Base-by-base conservation (phyloP, 495 filamentous ascomycete genomes). In the Filosporella fistucella region DNA sequence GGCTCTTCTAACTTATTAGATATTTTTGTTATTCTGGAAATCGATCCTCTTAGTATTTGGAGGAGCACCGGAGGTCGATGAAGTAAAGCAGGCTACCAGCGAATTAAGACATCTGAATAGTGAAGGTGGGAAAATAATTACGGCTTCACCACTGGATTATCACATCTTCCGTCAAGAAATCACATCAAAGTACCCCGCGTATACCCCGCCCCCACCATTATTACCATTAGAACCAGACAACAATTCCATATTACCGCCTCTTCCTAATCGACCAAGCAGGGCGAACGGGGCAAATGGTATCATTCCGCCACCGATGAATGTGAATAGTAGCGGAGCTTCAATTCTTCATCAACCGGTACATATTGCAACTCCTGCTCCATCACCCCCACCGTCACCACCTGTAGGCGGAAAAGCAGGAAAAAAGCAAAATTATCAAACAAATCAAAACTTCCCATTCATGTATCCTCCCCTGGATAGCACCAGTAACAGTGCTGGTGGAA, bases 361-460 rank as follows among this genome's bases (percentile, higher is more conserved):
- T 63, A 98, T 98, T 49, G 94, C 93, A 35, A 98, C 93, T 3
- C 93, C 93, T 0, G 91, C 89, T 0, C 93, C 94, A n/a, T 97
- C 94, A 4, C 93, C 93, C 20, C 93, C 93, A 1, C 93, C 93
- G 10, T 95, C 90, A 5, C 94, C 93, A 3, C 86, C 84, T 2
- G 82, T 86, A 4, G 89, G 90, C 29, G 90, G 89, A 4, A 98
- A 98, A 63, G 88, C 85, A 35, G 89, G 85, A 13, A 98, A 98
- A 69, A 98, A 98, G 59, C 94, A 97, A 53, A 98, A 97, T 49
- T 98, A 97, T 61, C 93, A 98, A 63, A 98, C 93, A 0, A 98
- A 98, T 60, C 93, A 98, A 54, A 91, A 95, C 56, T 98, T 98
- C 54, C 93, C 93, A 0, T 96, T 98, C 56, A 81, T 98, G 68